Base-by-base conservation (phyloP, 352 stramenopile genomes). In the Phytophthora syringae region DNA sequence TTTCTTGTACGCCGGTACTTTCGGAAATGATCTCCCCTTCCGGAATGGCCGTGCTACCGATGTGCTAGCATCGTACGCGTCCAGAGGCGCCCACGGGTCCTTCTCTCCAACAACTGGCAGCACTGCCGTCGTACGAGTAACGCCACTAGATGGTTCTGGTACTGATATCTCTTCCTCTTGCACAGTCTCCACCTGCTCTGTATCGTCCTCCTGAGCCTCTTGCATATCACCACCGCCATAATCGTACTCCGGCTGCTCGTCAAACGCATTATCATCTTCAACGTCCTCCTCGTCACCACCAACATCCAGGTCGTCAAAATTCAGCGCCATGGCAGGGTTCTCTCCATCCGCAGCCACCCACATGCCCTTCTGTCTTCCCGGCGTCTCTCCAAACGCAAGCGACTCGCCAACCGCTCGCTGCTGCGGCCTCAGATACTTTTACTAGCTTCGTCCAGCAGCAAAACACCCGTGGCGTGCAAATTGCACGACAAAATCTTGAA, bases 401-500 rank as follows among this genome's bases (percentile, higher is more conserved):
- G 62, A 53, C 36, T 67, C 36, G 16, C 45, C 59, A 1, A n/a
- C 28, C 32, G 48, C 44, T 63, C 65, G 39, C 57, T 72, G 37
- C 34, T 65, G 40, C 20, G 42, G 28, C 34, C 39, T 32, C 0
- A 94, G 56, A 39, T 90, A 92, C 57, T 90, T 90, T 84, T 86
- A 40, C 85, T 94, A 30, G 78, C 71, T 36, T 95, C 88, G 56
- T 95, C 88, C 51, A 95, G 63, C 27, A 94, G 66, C 52, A 95
- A 58, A 49, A 92, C 86, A 15, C 88, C 88, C 22, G 69, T 88
- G 32, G 77, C 58, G 37, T 94, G 82, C 22, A 95, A 66, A 39
- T 82, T 80, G 65, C 88, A 95, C 66, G 84, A 93, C 65, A 90
- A 60, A 37, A 95, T 63, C 78, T 94, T 95, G 71, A 94, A 93